These are phyloP conservation scores for Xylaria hypoxylon DNA, from an alignment of 2,329 filamentous ascomycete genomes.

Conservation along the genomic window DNA sequence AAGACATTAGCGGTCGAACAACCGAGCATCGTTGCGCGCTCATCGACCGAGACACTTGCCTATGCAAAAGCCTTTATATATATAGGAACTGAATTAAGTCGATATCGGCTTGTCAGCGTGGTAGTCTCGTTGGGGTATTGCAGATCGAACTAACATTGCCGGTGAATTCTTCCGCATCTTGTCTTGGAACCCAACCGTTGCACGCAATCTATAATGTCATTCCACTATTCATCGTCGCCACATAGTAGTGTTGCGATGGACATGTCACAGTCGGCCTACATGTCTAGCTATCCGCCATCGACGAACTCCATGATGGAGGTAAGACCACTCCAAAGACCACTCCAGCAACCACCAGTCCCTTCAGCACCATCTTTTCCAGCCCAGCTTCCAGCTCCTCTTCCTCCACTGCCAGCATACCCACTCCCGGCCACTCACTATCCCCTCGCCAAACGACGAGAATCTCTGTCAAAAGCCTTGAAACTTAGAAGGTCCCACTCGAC, in stretches of 20 bases:
- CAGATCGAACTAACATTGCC: constrained; percentile 51
- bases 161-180: constrained; percentile 48
- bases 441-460: constrained; percentile 54
- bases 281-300: constrained; percentile 47
- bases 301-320: constrained; percentile 49
- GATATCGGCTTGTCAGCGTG: constrained; percentile 20
- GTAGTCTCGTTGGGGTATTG: constrained; percentile 33
- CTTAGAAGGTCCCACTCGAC: constrained; percentile 64
- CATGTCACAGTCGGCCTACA: constrained; percentile 55
- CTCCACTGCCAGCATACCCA: constrained; percentile 46
- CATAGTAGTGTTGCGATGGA: constrained; percentile 57
- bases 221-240: constrained; percentile 62
- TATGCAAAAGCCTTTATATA: constrained; percentile 28
- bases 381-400: constrained; percentile 48
- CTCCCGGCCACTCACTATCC: constrained; percentile 49
- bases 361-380: constrained; percentile 42
- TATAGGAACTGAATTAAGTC: constrained; percentile 11
- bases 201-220: constrained; percentile 61
- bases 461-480: constrained; percentile 54
- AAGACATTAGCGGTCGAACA: constrained; percentile 37
- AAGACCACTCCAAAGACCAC: constrained; percentile 49
- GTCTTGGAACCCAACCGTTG: constrained; percentile 47
- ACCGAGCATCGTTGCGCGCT: constrained; percentile 22
- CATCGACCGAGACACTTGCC: constrained; percentile 11
- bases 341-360: constrained; percentile 41